phyloP scores from a whole-genome alignment of 257 asterid genomes.

The Lycium barbarum region DNA sequence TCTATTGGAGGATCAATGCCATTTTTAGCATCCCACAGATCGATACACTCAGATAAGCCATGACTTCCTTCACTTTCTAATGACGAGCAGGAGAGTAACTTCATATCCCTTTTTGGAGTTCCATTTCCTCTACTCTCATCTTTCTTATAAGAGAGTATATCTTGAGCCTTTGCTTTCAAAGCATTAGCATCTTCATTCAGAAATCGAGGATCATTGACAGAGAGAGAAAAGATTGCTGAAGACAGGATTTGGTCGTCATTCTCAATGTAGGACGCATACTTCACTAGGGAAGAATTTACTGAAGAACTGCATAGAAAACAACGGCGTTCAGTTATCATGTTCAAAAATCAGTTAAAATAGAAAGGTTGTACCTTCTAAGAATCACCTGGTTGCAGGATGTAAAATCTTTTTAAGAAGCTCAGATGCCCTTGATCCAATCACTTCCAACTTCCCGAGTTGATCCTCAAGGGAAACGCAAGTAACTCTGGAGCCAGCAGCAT shows the following conservation, averaged over 20 bases:
- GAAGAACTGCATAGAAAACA: constrained; percentile 47
- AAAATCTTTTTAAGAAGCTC: constrained; percentile 71
- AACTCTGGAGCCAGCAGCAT: constrained; percentile 44
- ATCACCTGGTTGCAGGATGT: constrained; percentile 67
- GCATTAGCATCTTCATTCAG: constrained; percentile 36
- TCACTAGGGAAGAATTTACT: constrained; percentile 44
- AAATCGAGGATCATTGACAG: constrained; percentile 74
- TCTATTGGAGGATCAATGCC: constrained; percentile 68
- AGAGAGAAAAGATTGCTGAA: constrained; percentile 58
- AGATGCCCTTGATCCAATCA: constrained; percentile 65
- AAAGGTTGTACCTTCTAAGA: constrained; percentile 24
- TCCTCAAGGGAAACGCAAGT: constrained; percentile 74
- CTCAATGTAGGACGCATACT: constrained; percentile 44
- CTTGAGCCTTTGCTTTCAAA: constrained; percentile 44
- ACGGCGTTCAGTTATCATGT: constrained; percentile 29
- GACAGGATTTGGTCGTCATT: constrained; percentile 45
- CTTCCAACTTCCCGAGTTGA: constrained; percentile 75
- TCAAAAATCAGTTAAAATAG: constrained; percentile 24
- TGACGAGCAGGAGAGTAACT: constrained; percentile 33
- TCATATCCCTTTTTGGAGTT: constrained; percentile 26
- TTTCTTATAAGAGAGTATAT: constrained; percentile 38
- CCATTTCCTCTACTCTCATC: constrained; percentile 38
- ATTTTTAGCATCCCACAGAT: constrained; percentile 71
- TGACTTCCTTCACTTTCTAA: constrained; percentile 42
- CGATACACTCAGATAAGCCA: constrained; percentile 34